Percentiles rank a stretch among this genome's conserved stretches.
Evolutionary conservation across 129 eudicot species (phyloP).

Genomic region (Chrysanthemum seticuspe): DNA sequence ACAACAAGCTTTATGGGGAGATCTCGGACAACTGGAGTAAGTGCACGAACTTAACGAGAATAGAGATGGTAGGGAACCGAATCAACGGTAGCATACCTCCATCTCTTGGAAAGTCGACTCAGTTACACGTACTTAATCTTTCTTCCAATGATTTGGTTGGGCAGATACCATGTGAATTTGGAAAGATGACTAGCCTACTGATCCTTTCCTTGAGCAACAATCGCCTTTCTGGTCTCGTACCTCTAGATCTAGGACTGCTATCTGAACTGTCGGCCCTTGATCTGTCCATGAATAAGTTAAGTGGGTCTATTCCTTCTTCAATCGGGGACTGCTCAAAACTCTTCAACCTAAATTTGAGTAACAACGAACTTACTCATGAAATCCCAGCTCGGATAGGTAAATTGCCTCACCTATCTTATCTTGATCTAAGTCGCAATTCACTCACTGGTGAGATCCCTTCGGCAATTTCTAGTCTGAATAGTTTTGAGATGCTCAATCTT

Average conservation of each 20-base stretch:
- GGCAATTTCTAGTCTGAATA: slow-evolving; percentile 1
- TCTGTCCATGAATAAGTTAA: slow-evolving; percentile 28
- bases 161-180: slow-evolving; percentile 31
- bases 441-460: slow-evolving; percentile 26
- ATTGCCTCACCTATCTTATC: not conserved
- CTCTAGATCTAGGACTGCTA: slow-evolving; percentile 31
- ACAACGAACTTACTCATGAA: not conserved
- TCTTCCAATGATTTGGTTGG: too few relatives aligned
- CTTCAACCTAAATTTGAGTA: slow-evolving; percentile 19
- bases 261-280: slow-evolving; percentile 25
- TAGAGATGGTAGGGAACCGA: too few relatives aligned
- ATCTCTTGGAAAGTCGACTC: too few relatives aligned
- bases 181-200: slow-evolving; percentile 11
- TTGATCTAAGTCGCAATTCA: slow-evolving; percentile 30
- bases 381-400: slow-evolving; percentile 12
- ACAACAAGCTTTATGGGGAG: too few relatives aligned
- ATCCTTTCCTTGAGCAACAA: slow-evolving; percentile 25
- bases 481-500: slow-evolving; percentile 25
- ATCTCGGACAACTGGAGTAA: too few relatives aligned
- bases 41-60: too few relatives aligned
- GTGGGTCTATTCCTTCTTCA: slow-evolving; percentile 20
- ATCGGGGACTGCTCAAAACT: slow-evolving; percentile 11
- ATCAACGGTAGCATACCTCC: too few relatives aligned
- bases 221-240: slow-evolving; percentile 30
- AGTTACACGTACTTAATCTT: too few relatives aligned